These are phyloP conservation scores for Phytopythium boreale DNA, from an alignment of 352 stramenopile genomes.

Conservation along the genomic window DNA sequence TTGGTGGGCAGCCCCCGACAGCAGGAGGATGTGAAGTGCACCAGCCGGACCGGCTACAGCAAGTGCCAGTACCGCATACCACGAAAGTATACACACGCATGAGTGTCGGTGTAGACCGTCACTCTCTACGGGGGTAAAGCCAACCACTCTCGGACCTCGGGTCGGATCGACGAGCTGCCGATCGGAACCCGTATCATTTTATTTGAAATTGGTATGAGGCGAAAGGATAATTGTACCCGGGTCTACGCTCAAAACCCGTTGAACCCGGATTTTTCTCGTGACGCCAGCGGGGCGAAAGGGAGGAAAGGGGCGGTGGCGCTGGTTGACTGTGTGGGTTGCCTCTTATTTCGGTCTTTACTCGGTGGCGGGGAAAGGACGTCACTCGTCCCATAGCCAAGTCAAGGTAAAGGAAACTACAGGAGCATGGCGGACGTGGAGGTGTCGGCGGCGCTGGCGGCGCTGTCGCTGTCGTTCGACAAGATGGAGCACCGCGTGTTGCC, in stretches of 20 bases:
- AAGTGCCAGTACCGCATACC: neutral
- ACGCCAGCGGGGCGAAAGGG: neutral
- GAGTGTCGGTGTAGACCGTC: neutral
- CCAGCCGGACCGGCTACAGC: neutral
- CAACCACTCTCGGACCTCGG: neutral
- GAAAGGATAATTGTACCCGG: neutral
- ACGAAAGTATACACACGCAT: neutral
- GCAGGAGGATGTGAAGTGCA: neutral
- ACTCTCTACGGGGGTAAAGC: neutral
- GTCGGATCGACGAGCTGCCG: neutral
- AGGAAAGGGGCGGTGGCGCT: neutral
- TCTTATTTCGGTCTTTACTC: neutral
- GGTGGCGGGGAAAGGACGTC: neutral
- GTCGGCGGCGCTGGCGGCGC: constrained; percentile 51
- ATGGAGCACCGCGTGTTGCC: constrained; percentile 60
- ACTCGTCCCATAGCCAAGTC: neutral
- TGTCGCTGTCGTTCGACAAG: constrained; percentile 49
- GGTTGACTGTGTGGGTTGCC: neutral
- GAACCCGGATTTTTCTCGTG: neutral
- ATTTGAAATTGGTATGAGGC: neutral
- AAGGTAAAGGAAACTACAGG: neutral
- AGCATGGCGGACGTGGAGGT: constrained; percentile 57
- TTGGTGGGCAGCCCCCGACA: neutral
- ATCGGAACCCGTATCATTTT: neutral
- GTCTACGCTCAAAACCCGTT: neutral